Percentiles rank a stretch among this genome's conserved stretches.
phyloP scores from a whole-genome alignment of 2,329 filamentous ascomycete species.

The Diaporthe sp. region DNA sequence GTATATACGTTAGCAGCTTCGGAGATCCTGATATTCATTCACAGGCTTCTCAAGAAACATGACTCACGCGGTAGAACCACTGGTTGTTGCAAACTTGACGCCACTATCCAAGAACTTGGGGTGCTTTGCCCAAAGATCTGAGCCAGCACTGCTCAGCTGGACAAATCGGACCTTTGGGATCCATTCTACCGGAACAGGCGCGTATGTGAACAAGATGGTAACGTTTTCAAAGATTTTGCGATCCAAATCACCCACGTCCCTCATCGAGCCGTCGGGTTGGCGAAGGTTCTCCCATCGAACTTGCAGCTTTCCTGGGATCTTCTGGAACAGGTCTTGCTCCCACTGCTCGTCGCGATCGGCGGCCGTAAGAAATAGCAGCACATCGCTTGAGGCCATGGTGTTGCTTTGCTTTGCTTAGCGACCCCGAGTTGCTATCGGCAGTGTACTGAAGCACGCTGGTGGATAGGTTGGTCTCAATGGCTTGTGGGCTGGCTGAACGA shows the following conservation, averaged over 20 bases:
- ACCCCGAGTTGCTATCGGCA: not conserved
- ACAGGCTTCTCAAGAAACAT: not conserved
- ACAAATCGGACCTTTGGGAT: conserved; percentile 55
- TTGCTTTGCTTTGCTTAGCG: not conserved
- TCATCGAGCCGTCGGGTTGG: conserved; percentile 42
- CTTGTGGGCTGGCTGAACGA: not conserved
- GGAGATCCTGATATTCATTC: too few species aligned
- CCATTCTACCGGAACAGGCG: conserved; percentile 48
- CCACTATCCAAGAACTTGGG: conserved; percentile 49
- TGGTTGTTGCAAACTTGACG: conserved; percentile 53
- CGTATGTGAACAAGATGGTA: conserved; percentile 53
- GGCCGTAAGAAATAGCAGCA: conserved; percentile 32
- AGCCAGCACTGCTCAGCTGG: conserved; percentile 56
- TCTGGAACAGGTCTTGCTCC: conserved; percentile 29
- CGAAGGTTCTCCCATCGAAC: conserved; percentile 50
- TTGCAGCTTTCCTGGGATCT: conserved; percentile 44
- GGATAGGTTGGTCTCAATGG: not conserved
- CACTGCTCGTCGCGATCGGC: conserved; percentile 31
- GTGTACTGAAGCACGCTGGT: not conserved
- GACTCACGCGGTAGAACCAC: conserved; percentile 55
- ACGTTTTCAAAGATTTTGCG: conserved; percentile 52
- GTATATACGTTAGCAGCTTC: not conserved
- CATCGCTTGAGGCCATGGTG: conserved; percentile 17
- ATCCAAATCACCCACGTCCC: conserved; percentile 46
- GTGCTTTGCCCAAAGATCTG: conserved; percentile 54